Base-by-base conservation (phyloP, 805 yeast genomes). In the Candida schatavii region DNA sequence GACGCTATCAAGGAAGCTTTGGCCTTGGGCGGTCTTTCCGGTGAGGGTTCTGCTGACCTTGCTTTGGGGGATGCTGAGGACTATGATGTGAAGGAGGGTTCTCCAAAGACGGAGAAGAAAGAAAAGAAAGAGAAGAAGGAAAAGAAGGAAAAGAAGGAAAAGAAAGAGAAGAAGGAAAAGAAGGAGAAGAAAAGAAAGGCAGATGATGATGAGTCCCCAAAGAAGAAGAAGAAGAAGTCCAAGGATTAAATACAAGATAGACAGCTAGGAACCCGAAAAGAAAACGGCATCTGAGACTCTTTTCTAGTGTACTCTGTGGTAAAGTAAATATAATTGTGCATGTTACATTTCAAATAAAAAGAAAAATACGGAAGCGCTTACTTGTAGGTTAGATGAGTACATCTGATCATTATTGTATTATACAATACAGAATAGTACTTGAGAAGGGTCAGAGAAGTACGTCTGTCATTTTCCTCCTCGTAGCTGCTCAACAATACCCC, bases 1-100 rank as follows among this genome's bases (percentile, higher is more conserved):
- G 95, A 88, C 54, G 98, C 98, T 52, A 86, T 93, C 72, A 80
- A 85, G 64, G 87, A 85, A 69, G 99, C 98, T 42, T 77, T 93
- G 69, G 81, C 83, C 41, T 76, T 85, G 58, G 66, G 72, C 39
- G 79, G 75, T 44, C 58, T 55, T 38, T 58, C 52, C 25, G 61
- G 52, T 17, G 49, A 40, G 39, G 51, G 42, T 17, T 48, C 47
- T 19, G 56, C 54, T 35, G 59, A 56, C 42, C 68, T 62, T 39
- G 65, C 57, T 21, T 50, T 41, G 27, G 52, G 14, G 10, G 58
- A 42, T 15, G 52, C 44, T 17, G 49, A 27, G 13, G 50, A 42
- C 17, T 54, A 46, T 15, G 52, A 50, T 30, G 53, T 48, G 22
- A 48, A 49, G 39, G 47, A 53, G 41, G 55, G 56, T 36, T 46